Evolutionary conservation across 345 rosid species (phyloP), one percentile per base, ranked within the genome.

Genomic region (Eucalyptus paniculata): DNA sequence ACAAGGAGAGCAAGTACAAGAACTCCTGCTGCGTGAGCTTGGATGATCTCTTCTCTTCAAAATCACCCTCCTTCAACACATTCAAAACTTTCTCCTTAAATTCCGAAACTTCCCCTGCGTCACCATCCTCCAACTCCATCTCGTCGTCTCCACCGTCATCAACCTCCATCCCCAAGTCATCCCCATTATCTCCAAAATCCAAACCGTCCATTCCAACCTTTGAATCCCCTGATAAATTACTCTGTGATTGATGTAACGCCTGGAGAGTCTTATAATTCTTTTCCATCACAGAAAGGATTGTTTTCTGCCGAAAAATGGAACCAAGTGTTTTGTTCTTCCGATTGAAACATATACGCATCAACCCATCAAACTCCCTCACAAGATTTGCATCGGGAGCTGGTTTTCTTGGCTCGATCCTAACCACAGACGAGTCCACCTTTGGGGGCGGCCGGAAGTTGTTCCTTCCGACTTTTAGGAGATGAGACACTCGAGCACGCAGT

Each of bases 371-470:
- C 88, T 97, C 99, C 90, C 95, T 95, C 50, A 89, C 90, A 6
- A 90, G 91, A 90, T 96, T 95, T 16, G 96, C 94, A 56, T 94
- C 93, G 0, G 98, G 99, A 3, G 88, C 90, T 1, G 97, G 99
- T 72, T 90, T 97, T 94, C 98, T 92, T 0, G 99, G 99, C 88
- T 97, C 98, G 19, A 97, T 96, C 32, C 99, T 90, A 87, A 97
- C 99, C 19, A 97, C 98, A 13, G 99, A 97, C 37, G 99, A 97
- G 88, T 97, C 99, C 40, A 97, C 99, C 92, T 97, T 97, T 0
- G 99, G 99, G 0, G 99, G 99, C 5, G 99, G 99, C 45, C 98
- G 96, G 93, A 96, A 97, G 90, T 97, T 97, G 92, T 97, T 97
- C 93, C 94, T 97, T 49, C 99, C 99, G 4, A 97, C 98, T 93